Percentiles rank a stretch among this genome's conserved stretches.
Evolutionary conservation across 306 rosid species (phyloP).

Genomic region (Psophocarpus tetragonolobus): DNA sequence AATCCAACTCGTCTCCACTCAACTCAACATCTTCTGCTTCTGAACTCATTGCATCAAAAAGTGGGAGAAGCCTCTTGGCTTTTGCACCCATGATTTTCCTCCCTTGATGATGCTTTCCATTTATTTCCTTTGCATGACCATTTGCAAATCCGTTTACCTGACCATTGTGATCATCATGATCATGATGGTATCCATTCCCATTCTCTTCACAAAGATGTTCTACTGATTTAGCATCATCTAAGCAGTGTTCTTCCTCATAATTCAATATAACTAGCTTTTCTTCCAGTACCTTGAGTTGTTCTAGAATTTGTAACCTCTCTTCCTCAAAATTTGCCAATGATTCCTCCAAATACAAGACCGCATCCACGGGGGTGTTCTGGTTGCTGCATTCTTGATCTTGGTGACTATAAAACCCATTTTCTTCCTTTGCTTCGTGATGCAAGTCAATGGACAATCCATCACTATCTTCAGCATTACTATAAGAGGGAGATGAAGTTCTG

Average conservation of each 20-base stretch:
- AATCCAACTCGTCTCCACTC: constrained; percentile 57
- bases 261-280: constrained; percentile 77
- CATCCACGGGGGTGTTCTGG: constrained; percentile 80
- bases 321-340: constrained; percentile 85
- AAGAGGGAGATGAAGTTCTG: constrained; percentile 69
- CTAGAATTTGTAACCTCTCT: constrained; percentile 81
- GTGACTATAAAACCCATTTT: constrained; percentile 50
- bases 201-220: constrained; percentile 51
- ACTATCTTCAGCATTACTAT: constrained; percentile 84
- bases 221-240: constrained; percentile 43
- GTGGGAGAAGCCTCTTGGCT: constrained; percentile 57
- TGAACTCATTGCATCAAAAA: constrained; percentile 61
- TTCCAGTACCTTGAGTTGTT: constrained; percentile 80
- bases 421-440: constrained; percentile 71
- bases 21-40: constrained; percentile 58
- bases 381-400: constrained; percentile 63
- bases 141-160: constrained; percentile 59
- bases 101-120: constrained; percentile 66
- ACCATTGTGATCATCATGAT: constrained; percentile 35
- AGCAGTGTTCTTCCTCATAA: constrained; percentile 59
- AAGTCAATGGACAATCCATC: constrained; percentile 75
- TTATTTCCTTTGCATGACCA: constrained; percentile 61
- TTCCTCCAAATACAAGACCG: constrained; percentile 71
- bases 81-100: constrained; percentile 47
- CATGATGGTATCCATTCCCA: constrained; percentile 75